phyloP scores from a whole-genome alignment of 2,329 filamentous ascomycete genomes.

The Lecanoromycetidae sp. region DNA sequence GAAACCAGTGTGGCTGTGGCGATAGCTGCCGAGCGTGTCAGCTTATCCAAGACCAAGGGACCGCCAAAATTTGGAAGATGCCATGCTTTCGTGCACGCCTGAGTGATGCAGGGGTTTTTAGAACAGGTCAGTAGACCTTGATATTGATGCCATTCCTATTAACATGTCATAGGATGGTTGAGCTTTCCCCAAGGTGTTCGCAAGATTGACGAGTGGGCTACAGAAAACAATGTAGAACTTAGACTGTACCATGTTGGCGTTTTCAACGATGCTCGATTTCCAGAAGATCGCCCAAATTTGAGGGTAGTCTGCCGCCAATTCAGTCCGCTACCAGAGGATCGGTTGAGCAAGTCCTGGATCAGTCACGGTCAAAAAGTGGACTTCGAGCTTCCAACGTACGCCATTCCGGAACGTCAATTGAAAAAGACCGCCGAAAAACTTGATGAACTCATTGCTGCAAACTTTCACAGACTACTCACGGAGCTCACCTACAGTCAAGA shows the following conservation, averaged over 20 bases:
- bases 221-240: background rate
- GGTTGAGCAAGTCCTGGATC: background rate
- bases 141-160: background rate
- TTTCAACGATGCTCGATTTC: background rate
- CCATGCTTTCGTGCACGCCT: background rate
- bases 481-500: background rate
- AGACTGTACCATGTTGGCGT: constrained; percentile 1
- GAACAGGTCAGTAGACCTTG: background rate
- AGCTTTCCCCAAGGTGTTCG: background rate
- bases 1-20: background rate
- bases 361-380: background rate
- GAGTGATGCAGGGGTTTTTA: background rate
- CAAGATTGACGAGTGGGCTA: background rate
- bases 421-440: background rate
- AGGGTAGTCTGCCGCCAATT: background rate
- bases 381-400: background rate
- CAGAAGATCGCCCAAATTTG: background rate
- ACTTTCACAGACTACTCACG: background rate
- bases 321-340: background rate
- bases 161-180: background rate
- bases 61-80: background rate
- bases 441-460: background rate
- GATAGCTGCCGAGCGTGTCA: background rate
- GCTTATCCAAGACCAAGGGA: too few species aligned
- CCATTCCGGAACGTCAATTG: background rate